Evolutionary conservation across 768 basidiomycete genomes (phyloP).

Genomic region (Mycena pura): DNA sequence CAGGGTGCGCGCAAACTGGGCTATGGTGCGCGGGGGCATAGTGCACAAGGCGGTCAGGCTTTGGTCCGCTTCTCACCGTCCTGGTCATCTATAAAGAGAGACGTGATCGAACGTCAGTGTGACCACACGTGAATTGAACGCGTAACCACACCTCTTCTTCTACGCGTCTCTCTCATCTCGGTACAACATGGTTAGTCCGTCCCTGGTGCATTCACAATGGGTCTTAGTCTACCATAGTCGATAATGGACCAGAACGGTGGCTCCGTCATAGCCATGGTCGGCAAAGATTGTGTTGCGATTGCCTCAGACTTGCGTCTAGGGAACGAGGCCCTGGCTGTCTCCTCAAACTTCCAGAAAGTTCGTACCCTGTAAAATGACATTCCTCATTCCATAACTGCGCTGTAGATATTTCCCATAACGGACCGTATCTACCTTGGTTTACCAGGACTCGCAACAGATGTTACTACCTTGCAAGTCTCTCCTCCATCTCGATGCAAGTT

Average conservation of each 20-base stretch:
- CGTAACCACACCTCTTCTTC: slow-evolving; percentile 41
- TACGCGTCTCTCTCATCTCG: slow-evolving; percentile 24
- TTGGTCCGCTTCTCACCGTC: neutral
- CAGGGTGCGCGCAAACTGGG: neutral
- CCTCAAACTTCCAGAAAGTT: slow-evolving; percentile 95
- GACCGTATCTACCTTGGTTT: slow-evolving; percentile 93
- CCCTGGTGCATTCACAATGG: neutral
- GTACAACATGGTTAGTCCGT: slow-evolving; percentile 48
- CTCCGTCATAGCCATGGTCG: slow-evolving; percentile 98
- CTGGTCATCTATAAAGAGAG: neutral
- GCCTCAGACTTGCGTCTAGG: slow-evolving; percentile 94
- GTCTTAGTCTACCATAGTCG: slow-evolving; percentile 58
- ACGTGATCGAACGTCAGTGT: slow-evolving; percentile 10
- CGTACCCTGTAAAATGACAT: slow-evolving; percentile 14
- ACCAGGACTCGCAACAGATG: slow-evolving; percentile 92
- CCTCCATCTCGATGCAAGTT: neutral
- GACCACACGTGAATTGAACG: slow-evolving; percentile 45
- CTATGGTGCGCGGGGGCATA: slow-evolving; percentile 1
- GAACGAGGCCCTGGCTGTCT: slow-evolving; percentile 83
- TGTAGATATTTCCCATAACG: slow-evolving; percentile 91
- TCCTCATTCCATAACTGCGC: slow-evolving; percentile 20
- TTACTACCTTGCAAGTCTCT: slow-evolving; percentile 79
- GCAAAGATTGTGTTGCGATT: slow-evolving; percentile 98
- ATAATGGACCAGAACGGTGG: slow-evolving; percentile 96
- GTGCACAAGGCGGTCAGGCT: neutral